Conservation (phyloP, 352 stramenopile species). For the Phytophthora meadii region DNA sequence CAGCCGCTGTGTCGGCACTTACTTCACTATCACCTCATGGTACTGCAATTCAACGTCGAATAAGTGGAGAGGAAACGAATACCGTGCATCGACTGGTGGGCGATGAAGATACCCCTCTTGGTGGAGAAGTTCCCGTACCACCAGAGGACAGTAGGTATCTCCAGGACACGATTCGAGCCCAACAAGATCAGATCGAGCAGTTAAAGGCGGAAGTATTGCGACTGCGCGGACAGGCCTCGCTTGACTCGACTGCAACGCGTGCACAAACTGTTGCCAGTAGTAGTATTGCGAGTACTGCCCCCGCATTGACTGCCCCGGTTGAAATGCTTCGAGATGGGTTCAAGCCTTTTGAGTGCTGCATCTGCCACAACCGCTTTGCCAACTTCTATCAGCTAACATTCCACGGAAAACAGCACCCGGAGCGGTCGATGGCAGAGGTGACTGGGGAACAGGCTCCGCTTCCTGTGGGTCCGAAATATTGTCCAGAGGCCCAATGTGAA, state of each 20-base stretch:
- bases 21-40: conserved; percentile 21
- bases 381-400: conserved; percentile 82
- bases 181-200: conserved; percentile 55
- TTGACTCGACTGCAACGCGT: conserved; percentile 11
- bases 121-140: not conserved
- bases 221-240: conserved; percentile 27
- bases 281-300: conserved; percentile 10
- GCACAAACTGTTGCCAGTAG: not conserved
- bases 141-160: conserved; percentile 30
- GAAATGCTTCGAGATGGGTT: conserved; percentile 63
- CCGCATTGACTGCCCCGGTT: conserved; percentile 52
- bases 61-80: conserved; percentile 3
- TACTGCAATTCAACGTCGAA: conserved; percentile 14
- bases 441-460: conserved; percentile 48
- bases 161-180: conserved; percentile 47
- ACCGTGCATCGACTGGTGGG: not conserved
- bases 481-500: conserved; percentile 60
- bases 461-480: conserved; percentile 68
- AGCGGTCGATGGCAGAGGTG: conserved; percentile 36
- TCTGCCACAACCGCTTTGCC: conserved; percentile 60
- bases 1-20: conserved; percentile 18
- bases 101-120: not conserved
- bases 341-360: conserved; percentile 71
- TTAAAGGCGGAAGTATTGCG: conserved; percentile 47
- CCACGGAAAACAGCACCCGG: conserved; percentile 68